Conservation (phyloP, 2,329 filamentous ascomycete species). For the Colletotrichum sp. region DNA sequence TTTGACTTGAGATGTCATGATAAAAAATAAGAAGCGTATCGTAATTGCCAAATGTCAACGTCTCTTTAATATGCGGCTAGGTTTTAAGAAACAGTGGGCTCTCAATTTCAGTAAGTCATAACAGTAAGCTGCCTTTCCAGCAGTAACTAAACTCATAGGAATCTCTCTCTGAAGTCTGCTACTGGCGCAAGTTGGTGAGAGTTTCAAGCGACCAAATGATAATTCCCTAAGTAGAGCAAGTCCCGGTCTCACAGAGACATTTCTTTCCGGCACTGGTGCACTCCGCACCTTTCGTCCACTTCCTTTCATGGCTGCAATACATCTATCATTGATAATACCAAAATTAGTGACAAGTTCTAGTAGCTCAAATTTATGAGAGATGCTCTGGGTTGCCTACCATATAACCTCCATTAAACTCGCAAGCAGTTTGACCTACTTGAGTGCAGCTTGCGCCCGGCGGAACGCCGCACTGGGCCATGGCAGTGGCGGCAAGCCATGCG, state of each 20-base stretch:
- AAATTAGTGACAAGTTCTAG: background rate
- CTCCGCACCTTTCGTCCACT: background rate
- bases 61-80: background rate
- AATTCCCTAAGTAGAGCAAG: background rate
- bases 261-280: background rate
- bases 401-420: background rate
- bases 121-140: background rate
- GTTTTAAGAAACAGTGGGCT: rapidly evolving
- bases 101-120: background rate
- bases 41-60: background rate
- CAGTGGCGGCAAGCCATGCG: background rate
- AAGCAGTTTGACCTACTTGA: background rate
- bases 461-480: background rate
- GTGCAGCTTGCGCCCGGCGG: background rate
- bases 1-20: background rate
- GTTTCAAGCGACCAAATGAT: background rate
- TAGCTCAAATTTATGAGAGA: background rate
- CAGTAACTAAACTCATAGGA: background rate
- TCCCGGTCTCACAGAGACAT: background rate
- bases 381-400: background rate
- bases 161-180: background rate
- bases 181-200: background rate
- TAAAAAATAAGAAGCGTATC: background rate
- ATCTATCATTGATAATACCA: background rate
- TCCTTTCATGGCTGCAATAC: background rate